Evolutionary conservation across 2,329 filamentous ascomycete species (phyloP), one percentile per base, ranked within the genome.

Genomic region (Fusarium albidum): DNA sequence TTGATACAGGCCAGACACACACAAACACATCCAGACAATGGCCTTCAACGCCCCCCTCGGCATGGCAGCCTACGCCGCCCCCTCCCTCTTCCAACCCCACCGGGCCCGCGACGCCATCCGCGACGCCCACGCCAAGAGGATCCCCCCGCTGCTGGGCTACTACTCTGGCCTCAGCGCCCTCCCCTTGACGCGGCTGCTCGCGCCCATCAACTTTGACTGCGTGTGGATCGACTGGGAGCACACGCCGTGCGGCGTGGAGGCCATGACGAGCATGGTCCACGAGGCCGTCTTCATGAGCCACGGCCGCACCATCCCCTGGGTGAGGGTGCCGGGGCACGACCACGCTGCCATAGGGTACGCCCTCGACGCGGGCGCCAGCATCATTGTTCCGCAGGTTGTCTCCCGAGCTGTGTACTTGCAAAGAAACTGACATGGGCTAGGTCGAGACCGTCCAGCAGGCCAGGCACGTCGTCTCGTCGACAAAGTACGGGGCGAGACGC

Each of bases 191-290:
- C 75, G 77, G 21, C 67, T 76, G 41, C 60, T 75, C 13, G 75
- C 78, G 4, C 73, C 75, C 10, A 66, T 80, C 47, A 74, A 75
- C 3, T 79, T 68, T 44, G 78, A 81, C 54, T 53, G 69, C 9
- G 70, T 77, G 1, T 78, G 74, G 71, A 73, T 80, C 51, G 78
- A 80, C 69, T 79, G 77, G 78, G 78, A 80, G 61, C 78, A 80
- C 64, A 71, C 69, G 8, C 65, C 76, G 4, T 78, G 75, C 60
- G 72, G 74, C 45, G 71, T 79, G 21, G 77, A 80, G 67, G 80
- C 77, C n/a, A 80, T 80, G 78, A 80, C 77, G 2, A 73, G 67
- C 34, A 77, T 80, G 68, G 77, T 80, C 2, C 77, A 79, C 50
- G 76, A 79, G 45, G 64, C 76, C 52, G 74, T 76, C 54, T 79